Evolutionary conservation across 2,329 filamentous ascomycete species (phyloP), one percentile per base, ranked within the genome.

Genomic region (Microdochium paspali): DNA sequence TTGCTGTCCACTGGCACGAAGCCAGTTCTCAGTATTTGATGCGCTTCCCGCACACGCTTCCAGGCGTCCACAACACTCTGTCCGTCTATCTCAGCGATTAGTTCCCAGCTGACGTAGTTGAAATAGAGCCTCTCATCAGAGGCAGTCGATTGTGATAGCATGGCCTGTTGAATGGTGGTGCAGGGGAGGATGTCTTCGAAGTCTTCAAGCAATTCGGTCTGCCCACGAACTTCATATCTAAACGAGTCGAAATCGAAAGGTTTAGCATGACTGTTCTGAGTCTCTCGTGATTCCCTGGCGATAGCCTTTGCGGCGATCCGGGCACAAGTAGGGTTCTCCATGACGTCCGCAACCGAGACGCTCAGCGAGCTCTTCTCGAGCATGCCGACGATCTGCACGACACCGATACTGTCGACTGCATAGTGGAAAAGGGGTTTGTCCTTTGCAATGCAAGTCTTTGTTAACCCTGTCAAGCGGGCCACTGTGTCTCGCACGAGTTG

Each of bases 361-460:
- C 62, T 58, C 32, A 81, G 68, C 0, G 81, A 82, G 18, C 73
- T 57, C 32, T 72, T 76, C 18, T 84, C 79, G 15, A 96, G 69
- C 24, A 74, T 67, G 1, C 79, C 74, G 1, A 89, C 87, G 10
- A 95, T 72, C 58, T 95, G 90, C 4, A 84, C 76, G 1, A 89
- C 87, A 50, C 85, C 90, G 57, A 97, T 93, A 60, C 90, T 96
- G 64, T 96, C 90, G 3, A 96, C 69, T 0, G 91, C 91, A n/a
- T 95, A 77, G 49, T 85, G 82, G 56, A 91, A 95, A 44, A 97
- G 88, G 0, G 87, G 89, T 0, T 81, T 88, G 10, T 75, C 60
- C 12, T 72, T 73, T 3, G 61, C 57, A 44, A 95, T 82, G 0
- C 66, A 67, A 0, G 70, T 56, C 2, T 60, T 48, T 0, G 76